phyloP scores from a whole-genome alignment of 1,284 basidiomycete genomes.

The Anthracocystis walkeri region DNA sequence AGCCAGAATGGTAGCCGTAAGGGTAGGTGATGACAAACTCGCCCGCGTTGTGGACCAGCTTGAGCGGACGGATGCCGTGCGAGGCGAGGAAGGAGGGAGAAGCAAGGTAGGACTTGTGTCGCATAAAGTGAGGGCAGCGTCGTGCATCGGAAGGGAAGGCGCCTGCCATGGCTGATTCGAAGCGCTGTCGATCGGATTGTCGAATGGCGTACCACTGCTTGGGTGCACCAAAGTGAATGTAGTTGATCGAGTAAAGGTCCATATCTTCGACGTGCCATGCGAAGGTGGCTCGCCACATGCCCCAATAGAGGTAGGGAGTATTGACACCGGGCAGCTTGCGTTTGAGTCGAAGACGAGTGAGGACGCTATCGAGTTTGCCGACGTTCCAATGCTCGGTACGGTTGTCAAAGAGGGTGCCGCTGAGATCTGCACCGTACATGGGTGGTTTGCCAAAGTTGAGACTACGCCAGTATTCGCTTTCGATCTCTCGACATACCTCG shows the following conservation, averaged over 20 bases:
- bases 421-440: slow-evolving; percentile 98
- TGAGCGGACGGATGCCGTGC: slow-evolving; percentile 75
- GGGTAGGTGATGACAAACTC: slow-evolving; percentile 98
- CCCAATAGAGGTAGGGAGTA: slow-evolving; percentile 96
- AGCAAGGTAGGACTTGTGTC: slow-evolving; percentile 95
- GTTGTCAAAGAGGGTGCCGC: slow-evolving; percentile 85
- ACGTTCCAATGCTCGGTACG: slow-evolving; percentile 91
- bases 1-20: slow-evolving; percentile 91
- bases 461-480: slow-evolving; percentile 91
- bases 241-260: slow-evolving; percentile 97
- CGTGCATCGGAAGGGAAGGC: slow-evolving; percentile 71
- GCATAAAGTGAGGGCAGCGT: slow-evolving; percentile 89
- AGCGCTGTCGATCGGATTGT: slow-evolving; percentile 77
- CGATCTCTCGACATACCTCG: slow-evolving; percentile 81
- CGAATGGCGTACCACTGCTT: slow-evolving; percentile 97
- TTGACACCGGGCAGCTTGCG: slow-evolving; percentile 88
- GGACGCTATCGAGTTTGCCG: slow-evolving; percentile 84
- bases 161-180: slow-evolving; percentile 67
- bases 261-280: slow-evolving; percentile 96
- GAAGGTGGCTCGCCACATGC: slow-evolving; percentile 97
- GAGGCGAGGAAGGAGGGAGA: slow-evolving; percentile 86
- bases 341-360: slow-evolving; percentile 82
- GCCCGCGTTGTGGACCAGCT: slow-evolving; percentile 82
- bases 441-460: slow-evolving; percentile 86
- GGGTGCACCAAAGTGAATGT: slow-evolving; percentile 97